Evolutionary conservation across 108 stramenopile species (phyloP), one percentile per base, ranked within the genome.

Genomic region (Stephanodiscus triporus): DNA sequence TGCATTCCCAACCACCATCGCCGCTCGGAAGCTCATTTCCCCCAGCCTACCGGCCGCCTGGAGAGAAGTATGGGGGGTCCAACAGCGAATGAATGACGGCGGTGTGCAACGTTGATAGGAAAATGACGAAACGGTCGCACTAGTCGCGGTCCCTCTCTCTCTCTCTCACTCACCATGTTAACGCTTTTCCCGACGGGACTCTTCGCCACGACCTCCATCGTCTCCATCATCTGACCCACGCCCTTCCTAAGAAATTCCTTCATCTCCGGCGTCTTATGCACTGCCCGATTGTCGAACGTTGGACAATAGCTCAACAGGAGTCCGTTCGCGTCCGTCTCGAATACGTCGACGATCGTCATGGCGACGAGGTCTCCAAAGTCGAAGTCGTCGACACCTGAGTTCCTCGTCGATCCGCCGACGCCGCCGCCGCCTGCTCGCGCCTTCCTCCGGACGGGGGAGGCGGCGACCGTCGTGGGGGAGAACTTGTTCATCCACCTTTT

Each of bases 321-420:
- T 14, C 94, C 94, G 57, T 92, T 86, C 30, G 76, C 83, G 72
- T 95, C 94, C 22, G 91, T 95, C 68, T 95, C 91, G 81, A 95
- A 95, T 14, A 95, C 94, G 77, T 95, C 94, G 16, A 95, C 88
- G 43, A 95, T 95, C 14, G 94, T 95, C 82, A 95, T 83, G 48
- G 88, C 85, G 13, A 92, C 94, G 30, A 95, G 66, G 69, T 95
- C 94, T 26, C 91, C 94, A 42, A 91, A 78, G 66, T 91, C 89
- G 45, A 90, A 84, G 36, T 86, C 63, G n/a, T 76, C 76, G n/a
- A n/a, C n/a, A n/a, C n/a, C n/a, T 36, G 81, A 72, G 42, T 53
- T 53, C n/a, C n/a, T n/a, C n/a, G n/a, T n/a, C n/a, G n/a, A n/a
- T n/a, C n/a, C n/a, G n/a, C n/a, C n/a, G n/a, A n/a, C n/a, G n/a